Evolutionary conservation across 441 rosid species (phyloP), one percentile per base, ranked within the genome.

Genomic region (Erodium texanum): DNA sequence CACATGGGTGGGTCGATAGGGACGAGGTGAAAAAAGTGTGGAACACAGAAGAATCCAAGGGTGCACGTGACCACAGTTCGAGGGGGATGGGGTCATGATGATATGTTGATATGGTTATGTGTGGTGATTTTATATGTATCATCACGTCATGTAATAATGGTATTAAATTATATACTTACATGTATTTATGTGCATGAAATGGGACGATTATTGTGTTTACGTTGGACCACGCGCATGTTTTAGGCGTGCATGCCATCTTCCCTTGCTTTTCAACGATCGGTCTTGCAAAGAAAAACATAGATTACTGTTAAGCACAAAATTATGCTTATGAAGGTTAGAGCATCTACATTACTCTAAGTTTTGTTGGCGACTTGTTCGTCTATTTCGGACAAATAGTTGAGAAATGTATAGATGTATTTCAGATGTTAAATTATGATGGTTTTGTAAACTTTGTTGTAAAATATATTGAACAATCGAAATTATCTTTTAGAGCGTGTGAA

Each of bases 51-150:
- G 75, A 76, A 71, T 73, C 81, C 81, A 36, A 67, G 54, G 79
- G 64, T 41, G 83, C 82, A 81, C 83, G 85, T 83, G 85, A 79
- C 78, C 72, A 7, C 8, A 59, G 34, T 56, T 58, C 67, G 19
- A 36, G 56, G 3, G 79, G 22, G 22, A n/a, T 36, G 23, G n/a
- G 9, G 7, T 34, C 22, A 48, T 68, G 8, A 66, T 38, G 32
- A 15, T 38, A 38, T 38, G 45, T 7, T 38, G 11, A 48, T 48
- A 27, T 27, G 29, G 29, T 27, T 27, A 27, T 27, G 29, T 27
- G 4, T 27, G 29, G 29, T 27, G 29, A 27, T 48, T 48, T 48
- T 50, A n/a, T 50, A 50, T 50, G 19, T 50, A 50, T n/a, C 14
- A 5, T 50, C 18, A 8, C 20, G 19, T 50, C 58, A n/a, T 50